A percentile compares a stretch with the other conserved stretches of the same genome.
Conservation (phyloP, 768 basidiomycete species). For the Agaricus sinodeliciosus region DNA sequence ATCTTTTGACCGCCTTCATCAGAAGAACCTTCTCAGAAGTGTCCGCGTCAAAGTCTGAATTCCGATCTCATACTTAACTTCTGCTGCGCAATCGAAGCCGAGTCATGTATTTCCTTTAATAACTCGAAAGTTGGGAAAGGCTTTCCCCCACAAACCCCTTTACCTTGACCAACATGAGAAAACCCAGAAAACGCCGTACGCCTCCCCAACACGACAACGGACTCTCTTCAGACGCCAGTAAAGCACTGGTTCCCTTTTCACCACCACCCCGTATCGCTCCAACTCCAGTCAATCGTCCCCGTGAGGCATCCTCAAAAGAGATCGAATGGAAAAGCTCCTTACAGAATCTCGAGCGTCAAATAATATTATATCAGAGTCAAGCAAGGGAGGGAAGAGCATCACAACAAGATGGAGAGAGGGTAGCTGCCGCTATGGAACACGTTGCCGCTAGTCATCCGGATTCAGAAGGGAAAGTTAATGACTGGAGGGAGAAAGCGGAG, state of each 20-base stretch:
- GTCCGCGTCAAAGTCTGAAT: too few species aligned
- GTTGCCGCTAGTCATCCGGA: constrained; percentile 3
- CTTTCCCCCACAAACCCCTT: too few species aligned
- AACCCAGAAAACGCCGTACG: too few species aligned
- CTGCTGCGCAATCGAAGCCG: too few species aligned
- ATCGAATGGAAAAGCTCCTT: constrained; percentile 4
- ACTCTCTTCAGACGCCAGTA: neutral
- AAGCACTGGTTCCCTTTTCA: neutral
- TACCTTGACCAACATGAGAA: too few species aligned
- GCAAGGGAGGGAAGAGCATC: neutral
- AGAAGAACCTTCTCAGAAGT: too few species aligned
- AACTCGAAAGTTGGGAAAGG: too few species aligned
- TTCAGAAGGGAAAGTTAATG: neutral
- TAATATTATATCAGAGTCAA: neutral
- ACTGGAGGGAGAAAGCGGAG: constrained; percentile 4
- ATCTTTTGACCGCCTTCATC: too few species aligned
- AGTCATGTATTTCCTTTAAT: too few species aligned
- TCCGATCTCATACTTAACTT: too few species aligned
- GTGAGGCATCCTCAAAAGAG: neutral
- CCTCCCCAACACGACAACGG: too few species aligned
- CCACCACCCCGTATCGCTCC: neutral
- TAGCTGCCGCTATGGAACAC: constrained; percentile 1
- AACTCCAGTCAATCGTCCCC: neutral
- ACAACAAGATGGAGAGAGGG: neutral
- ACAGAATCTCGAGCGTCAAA: neutral